phyloP scores from a whole-genome alignment of 768 basidiomycete species.

The Pholiota conissans region DNA sequence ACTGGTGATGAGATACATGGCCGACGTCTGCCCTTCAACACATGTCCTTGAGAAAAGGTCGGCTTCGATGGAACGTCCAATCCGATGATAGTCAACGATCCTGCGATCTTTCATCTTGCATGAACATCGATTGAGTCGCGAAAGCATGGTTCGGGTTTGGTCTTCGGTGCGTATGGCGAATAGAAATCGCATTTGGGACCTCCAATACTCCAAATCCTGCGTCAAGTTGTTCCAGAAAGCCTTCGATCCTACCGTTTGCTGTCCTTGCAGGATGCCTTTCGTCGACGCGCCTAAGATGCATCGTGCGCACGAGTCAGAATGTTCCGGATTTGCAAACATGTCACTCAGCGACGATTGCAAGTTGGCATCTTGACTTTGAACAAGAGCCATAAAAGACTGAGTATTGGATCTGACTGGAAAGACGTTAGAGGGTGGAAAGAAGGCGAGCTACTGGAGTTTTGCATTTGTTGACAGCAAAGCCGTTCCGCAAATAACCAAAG shows the following conservation, averaged over 20 bases:
- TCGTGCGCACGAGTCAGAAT: background rate
- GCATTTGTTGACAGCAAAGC: no score
- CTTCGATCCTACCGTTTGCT: background rate
- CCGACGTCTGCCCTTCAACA: background rate
- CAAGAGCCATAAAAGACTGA: no score
- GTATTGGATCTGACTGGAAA: no score
- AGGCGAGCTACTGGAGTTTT: no score
- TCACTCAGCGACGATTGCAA: no score
- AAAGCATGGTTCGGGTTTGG: background rate
- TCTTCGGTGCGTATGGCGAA: background rate
- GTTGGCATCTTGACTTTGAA: no score
- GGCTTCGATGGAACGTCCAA: background rate
- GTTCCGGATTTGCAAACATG: background rate
- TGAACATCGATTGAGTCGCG: background rate
- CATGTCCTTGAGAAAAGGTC: background rate
- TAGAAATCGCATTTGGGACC: background rate
- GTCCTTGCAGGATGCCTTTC: background rate
- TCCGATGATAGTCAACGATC: conserved; percentile 1
- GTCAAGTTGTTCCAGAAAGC: background rate
- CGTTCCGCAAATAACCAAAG: no score
- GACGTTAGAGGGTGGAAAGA: no score
- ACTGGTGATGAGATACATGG: background rate
- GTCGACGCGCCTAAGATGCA: background rate
- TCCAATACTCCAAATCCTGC: conserved; percentile 1
- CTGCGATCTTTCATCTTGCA: background rate